Evolutionary conservation across 2,329 filamentous ascomycete genomes (phyloP), one percentile per base, ranked within the genome.

Genomic region (Paecilomyces formosus): DNA sequence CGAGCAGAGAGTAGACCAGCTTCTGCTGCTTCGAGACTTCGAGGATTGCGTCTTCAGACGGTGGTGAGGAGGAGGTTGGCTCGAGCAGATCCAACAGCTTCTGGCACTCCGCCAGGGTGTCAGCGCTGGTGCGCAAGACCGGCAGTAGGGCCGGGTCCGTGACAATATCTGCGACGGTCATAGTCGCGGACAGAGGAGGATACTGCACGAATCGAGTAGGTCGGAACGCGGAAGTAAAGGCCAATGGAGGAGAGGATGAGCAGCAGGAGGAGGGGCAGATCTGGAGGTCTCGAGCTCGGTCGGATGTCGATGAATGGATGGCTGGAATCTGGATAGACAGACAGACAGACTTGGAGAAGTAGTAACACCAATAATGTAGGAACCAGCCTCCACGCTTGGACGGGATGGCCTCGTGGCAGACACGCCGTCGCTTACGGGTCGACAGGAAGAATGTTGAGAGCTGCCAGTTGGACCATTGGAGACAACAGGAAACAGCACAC

Each of bases 11-110:
- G 65, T 88, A 85, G 2, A 97, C 83, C 1, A 86, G 79, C 70
- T 94, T 95, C 72, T 95, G 90, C 69, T 90, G 85, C 69, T 86
- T 88, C 7, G 87, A 87, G 30, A 90, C 80, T 59, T 85, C 82
- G 28, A 83, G 75, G 64, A 83, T 81, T 50, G 79, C 70, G 24
- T 80, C 78, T 33, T 82, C 78, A 7, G 78, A 72, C 5, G 66
- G 63, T 12, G 68, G 55, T 54, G 72, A 69, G 53, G 79, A 73
- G 54, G 76, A 67, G 35, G 79, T 74, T 52, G 80, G 78, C 55
- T 80, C 76, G 53, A 90, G 79, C 58, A 92, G 81, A 49, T 77
- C 67, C 53, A 83, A 72, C 52, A 83, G 74, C 26, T 79, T 78
- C 63, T 88, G 80, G 58, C 88, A 89, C 74, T 92, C 88, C 55